A percentile compares a stretch with the other conserved stretches of the same genome.
Conservation (phyloP, 345 rosid species). For the Syzygium oleosum region DNA sequence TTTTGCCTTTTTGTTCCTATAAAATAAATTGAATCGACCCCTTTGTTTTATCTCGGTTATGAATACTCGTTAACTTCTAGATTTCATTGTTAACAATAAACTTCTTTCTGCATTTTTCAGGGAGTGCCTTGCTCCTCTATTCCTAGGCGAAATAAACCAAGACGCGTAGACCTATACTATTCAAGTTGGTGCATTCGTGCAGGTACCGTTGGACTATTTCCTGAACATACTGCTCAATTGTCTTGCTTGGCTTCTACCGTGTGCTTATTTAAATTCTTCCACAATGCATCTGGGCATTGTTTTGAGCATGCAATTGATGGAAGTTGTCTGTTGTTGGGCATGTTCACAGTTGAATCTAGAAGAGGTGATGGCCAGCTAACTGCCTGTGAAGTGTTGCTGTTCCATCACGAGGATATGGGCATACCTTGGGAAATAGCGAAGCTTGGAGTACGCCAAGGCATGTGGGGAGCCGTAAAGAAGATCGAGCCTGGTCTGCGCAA, state of each 20-base stretch:
- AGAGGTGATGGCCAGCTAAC: constrained; percentile 78
- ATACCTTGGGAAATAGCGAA: constrained; percentile 97
- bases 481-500: constrained; percentile 74
- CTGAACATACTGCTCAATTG: neutral
- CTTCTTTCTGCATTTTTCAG: constrained; percentile 26
- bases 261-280: neutral
- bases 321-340: neutral
- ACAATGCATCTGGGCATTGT: neutral
- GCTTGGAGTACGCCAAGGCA: constrained; percentile 93
- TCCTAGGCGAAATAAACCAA: constrained; percentile 71
- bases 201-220: constrained; percentile 30
- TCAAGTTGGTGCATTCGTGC: constrained; percentile 96
- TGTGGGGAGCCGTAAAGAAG: constrained; percentile 99
- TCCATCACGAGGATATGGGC: constrained; percentile 98
- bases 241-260: neutral
- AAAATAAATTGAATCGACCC: neutral
- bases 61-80: neutral
- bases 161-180: constrained; percentile 87
- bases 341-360: constrained; percentile 72
- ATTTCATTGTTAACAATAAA: neutral
- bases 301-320: neutral
- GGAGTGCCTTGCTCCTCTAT: constrained; percentile 67
- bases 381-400: constrained; percentile 82
- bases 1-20: neutral
- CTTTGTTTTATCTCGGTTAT: neutral